Conservation (phyloP, 108 stramenopile species). For the Skeletonema costatum region DNA sequence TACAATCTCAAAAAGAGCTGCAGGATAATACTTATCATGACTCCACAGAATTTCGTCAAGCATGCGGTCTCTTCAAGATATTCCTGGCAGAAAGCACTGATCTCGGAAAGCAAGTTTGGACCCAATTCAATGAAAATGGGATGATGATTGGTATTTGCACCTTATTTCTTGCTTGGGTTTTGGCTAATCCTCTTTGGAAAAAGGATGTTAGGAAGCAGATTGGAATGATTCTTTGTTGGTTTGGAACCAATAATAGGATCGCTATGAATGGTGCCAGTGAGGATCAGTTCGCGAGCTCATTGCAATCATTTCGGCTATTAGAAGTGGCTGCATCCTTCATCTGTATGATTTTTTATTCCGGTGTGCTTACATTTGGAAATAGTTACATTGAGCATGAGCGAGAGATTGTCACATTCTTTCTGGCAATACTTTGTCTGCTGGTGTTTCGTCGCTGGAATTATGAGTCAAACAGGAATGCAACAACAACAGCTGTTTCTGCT, state of each 20-base stretch:
- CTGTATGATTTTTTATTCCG: constrained; percentile 68
- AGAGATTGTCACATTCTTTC: constrained; percentile 63
- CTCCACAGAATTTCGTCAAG: constrained; percentile 63
- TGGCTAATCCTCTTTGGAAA: constrained; percentile 35
- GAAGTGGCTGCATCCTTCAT: constrained; percentile 44
- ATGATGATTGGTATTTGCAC: constrained; percentile 72
- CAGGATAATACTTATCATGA: constrained; percentile 40
- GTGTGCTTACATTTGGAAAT: constrained; percentile 77
- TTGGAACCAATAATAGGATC: not conserved
- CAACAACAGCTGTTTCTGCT: not conserved
- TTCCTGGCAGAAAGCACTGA: constrained; percentile 76
- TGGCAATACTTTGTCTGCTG: constrained; percentile 59
- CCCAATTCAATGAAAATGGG: constrained; percentile 76
- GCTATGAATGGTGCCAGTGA: not conserved
- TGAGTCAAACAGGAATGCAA: not conserved
- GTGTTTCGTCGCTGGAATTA: constrained; percentile 36
- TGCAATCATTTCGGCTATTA: constrained; percentile 25
- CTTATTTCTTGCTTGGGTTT: constrained; percentile 50
- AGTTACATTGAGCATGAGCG: constrained; percentile 78
- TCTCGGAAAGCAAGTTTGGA: constrained; percentile 85
- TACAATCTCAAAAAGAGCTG: constrained; percentile 15
- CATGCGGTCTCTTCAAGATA: constrained; percentile 74
- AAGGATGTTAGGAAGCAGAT: constrained; percentile 25
- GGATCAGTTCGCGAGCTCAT: not conserved
- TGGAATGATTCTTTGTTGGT: constrained; percentile 4